A percentile compares a stretch with the other conserved stretches of the same genome.
Evolutionary conservation across 177 flowering plant species (phyloP).

Genomic region (Tripterygium wilfordii): DNA sequence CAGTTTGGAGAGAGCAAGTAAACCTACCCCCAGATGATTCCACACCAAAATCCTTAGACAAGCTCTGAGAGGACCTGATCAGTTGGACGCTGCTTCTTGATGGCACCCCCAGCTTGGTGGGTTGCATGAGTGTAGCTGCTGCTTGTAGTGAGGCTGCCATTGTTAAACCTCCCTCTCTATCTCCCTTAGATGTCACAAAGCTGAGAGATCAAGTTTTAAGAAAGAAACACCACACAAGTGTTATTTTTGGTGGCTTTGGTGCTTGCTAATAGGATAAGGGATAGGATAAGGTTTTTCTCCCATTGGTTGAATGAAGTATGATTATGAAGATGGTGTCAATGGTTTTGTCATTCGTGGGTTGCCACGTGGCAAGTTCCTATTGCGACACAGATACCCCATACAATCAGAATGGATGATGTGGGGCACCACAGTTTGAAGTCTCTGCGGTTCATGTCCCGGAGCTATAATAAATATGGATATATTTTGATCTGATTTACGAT

Average conservation of each 20-base stretch:
- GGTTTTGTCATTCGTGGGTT: not conserved
- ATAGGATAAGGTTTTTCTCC: slow-evolving; percentile 36
- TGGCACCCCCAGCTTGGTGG: slow-evolving; percentile 48
- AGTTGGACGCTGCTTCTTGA: slow-evolving; percentile 29
- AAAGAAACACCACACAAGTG: not conserved
- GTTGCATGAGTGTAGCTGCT: slow-evolving; percentile 78
- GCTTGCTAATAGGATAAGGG: slow-evolving; percentile 33
- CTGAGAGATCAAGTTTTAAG: not conserved
- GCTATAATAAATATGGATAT: too few relatives aligned
- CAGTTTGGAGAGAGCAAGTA: slow-evolving; percentile 74
- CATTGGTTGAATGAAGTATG: slow-evolving; percentile 28
- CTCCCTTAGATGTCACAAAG: not conserved
- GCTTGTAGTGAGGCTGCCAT: slow-evolving; percentile 92
- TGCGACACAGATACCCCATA: slow-evolving; percentile 5
- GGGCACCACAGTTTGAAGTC: too few relatives aligned
- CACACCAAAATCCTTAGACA: slow-evolving; percentile 60
- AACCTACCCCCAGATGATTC: slow-evolving; percentile 41
- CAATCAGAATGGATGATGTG: too few relatives aligned
- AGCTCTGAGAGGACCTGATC: slow-evolving; percentile 43
- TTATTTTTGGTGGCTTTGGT: slow-evolving; percentile 17
- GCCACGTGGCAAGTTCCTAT: slow-evolving; percentile 28
- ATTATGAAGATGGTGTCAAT: slow-evolving; percentile 11
- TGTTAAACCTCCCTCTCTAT: not conserved
- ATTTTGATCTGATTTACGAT: too few relatives aligned
- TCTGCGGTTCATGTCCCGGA: too few relatives aligned